These are phyloP conservation scores for Peronosclerospora sorghi DNA, from an alignment of 352 stramenopile species.

Conservation along the genomic window DNA sequence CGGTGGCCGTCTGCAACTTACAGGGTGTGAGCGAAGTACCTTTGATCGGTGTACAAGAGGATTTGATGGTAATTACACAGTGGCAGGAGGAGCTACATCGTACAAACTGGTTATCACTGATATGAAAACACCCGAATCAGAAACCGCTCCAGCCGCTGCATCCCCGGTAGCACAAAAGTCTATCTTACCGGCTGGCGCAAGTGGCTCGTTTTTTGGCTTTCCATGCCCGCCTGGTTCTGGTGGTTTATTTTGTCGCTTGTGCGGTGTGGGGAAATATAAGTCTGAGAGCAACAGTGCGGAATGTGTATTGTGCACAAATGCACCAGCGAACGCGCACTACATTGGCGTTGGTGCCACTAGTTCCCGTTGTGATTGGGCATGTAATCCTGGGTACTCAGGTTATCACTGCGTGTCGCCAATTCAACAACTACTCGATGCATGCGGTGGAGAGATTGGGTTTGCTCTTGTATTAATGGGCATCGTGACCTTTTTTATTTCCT, in stretches of 20 bases:
- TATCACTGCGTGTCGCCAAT: conserved; percentile 63
- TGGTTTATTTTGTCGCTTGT: conserved; percentile 60
- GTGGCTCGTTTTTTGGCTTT: conserved; percentile 67
- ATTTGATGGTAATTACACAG: conserved; percentile 75
- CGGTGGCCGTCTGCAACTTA: conserved; percentile 58
- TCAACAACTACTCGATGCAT: conserved; percentile 63
- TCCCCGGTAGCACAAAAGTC: conserved; percentile 12
- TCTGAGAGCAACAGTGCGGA: conserved; percentile 71
- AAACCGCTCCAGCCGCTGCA: conserved; percentile 9
- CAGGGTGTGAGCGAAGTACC: conserved; percentile 48
- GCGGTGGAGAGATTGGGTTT: conserved; percentile 64
- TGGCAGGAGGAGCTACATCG: conserved; percentile 43
- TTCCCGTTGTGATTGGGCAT: conserved; percentile 55
- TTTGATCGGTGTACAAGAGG: conserved; percentile 52
- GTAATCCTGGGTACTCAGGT: conserved; percentile 65
- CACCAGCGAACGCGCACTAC: conserved; percentile 62
- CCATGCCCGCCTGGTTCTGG: conserved; percentile 65
- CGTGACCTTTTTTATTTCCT: conserved; percentile 51
- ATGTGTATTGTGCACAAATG: conserved; percentile 47
- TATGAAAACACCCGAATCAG: conserved; percentile 4
- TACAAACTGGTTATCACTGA: conserved; percentile 13
- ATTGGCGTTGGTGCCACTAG: conserved; percentile 32
- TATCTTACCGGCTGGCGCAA: conserved; percentile 26
- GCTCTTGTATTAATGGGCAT: conserved; percentile 55
- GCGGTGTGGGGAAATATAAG: conserved; percentile 52